Evolutionary conservation across 1,284 basidiomycete species (phyloP).

Genomic region (Naganishia albida): DNA sequence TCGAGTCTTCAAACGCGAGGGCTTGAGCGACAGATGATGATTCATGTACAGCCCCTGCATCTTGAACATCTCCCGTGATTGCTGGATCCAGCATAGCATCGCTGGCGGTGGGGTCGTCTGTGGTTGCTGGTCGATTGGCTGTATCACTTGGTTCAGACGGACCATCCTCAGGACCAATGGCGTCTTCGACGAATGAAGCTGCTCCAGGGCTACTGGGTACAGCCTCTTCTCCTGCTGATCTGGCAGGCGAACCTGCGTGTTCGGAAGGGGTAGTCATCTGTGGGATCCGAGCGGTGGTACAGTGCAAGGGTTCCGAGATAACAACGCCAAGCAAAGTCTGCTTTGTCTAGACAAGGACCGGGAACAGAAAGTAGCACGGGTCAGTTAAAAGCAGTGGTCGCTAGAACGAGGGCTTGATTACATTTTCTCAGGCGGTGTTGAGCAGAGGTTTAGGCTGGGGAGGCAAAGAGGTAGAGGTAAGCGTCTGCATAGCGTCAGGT

Average conservation of each 20-base stretch:
- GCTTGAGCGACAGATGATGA: neutral
- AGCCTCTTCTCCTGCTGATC: constrained; percentile 11
- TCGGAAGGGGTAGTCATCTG: constrained; percentile 16
- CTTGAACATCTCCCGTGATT: constrained; percentile 14
- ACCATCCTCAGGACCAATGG: neutral
- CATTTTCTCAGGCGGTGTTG: neutral
- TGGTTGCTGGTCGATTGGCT: neutral
- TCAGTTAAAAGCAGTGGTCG: neutral
- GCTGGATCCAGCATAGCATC: constrained; percentile 25
- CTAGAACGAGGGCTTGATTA: neutral
- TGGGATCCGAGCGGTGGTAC: neutral
- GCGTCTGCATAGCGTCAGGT: constrained; percentile 6
- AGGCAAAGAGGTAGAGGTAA: neutral
- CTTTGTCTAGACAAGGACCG: neutral
- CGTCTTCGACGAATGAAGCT: neutral
- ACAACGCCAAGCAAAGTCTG: neutral
- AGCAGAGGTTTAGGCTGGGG: neutral
- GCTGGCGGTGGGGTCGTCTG: constrained; percentile 4
- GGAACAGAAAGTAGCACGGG: neutral
- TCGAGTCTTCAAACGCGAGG: constrained; percentile 4
- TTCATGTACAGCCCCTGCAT: neutral
- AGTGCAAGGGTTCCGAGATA: constrained; percentile 7
- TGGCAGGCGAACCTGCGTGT: constrained; percentile 13
- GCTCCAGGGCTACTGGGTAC: neutral
- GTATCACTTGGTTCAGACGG: constrained; percentile 17